Evolutionary conservation across 2,329 filamentous ascomycete genomes (phyloP).

Genomic region (Claviceps humidiphila): DNA sequence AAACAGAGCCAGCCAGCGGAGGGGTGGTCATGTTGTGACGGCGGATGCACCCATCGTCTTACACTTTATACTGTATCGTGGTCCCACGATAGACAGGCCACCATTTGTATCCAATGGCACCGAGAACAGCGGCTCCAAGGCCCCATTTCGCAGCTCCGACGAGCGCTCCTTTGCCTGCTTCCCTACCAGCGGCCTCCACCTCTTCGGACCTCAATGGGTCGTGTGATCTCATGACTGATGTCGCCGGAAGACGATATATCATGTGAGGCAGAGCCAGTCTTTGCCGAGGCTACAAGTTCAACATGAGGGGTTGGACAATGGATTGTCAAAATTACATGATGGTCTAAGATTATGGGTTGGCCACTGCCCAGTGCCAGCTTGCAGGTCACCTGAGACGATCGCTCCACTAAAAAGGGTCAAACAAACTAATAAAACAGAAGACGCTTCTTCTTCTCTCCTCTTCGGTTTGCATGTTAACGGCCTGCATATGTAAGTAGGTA

Average conservation of each 20-base stretch:
- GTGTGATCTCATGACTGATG: conserved; percentile 31
- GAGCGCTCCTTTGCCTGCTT: conserved; percentile 53
- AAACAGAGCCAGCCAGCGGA: neutral
- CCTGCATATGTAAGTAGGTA: no score
- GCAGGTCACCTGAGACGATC: no score
- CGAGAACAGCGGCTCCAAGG: conserved; percentile 47
- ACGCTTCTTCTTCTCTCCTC: no score
- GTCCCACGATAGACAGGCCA: conserved; percentile 61
- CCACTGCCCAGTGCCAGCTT: no score
- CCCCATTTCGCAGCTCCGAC: conserved; percentile 63
- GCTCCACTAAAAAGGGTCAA: no score
- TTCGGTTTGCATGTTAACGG: no score
- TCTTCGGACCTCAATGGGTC: conserved; percentile 52
- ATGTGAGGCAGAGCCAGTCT: neutral
- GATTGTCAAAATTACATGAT: no score
- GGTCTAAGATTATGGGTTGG: no score
- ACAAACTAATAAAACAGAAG: no score
- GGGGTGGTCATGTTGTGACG: neutral
- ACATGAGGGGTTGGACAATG: no score
- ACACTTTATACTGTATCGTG: conserved; percentile 69
- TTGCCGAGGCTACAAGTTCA: neutral
- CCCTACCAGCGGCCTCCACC: conserved; percentile 56
- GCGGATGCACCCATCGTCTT: conserved; percentile 19
- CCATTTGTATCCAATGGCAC: conserved; percentile 46
- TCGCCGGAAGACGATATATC: neutral